Evolutionary conservation across 2,329 filamentous ascomycete species (phyloP), one percentile per base, ranked within the genome.

Genomic region (Pseudogymnoascus sp.): DNA sequence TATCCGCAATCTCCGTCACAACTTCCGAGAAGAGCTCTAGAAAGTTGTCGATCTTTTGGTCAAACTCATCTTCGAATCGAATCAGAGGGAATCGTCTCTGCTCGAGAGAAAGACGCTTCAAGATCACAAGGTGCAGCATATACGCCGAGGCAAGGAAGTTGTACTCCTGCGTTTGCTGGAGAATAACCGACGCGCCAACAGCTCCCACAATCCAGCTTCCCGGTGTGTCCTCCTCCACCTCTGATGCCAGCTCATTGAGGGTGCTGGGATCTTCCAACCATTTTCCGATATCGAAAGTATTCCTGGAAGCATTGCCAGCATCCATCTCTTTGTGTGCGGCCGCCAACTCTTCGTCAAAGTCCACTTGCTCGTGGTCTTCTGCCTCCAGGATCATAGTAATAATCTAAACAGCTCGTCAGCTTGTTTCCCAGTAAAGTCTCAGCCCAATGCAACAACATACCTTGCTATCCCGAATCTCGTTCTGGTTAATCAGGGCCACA

Each of bases 401-500:
- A 63, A 81, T 75, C 70, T 78, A 70, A 1, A 14, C n/a, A 1
- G 8, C 5, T 35, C 11, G 11, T 56, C 28, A 56, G 50, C 28
- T 33, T 56, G n/a, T 56, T 31, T 31, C 14, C 10, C n/a, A 21
- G 10, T 33, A 14, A 12, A 16, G 5, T 11, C 47, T 33, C n/a
- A 5, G 10, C 25, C 25, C 6, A 40, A n/a, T 11, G 12, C 10
- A 6, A 25, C 11, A 42, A 62, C 68, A 40, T 67, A 84, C 83
- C 73, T 88, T 89, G 1, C 84, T 87, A 69, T 88, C 87, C 59
- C 77, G 75, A 68, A 84, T 88, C 61, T 86, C 81, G 10, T 89
- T 71, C 35, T 79, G 81, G 64, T 90, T 86, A 47, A 90, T 77
- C 23, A 90, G 74, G 1, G 84, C 85, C 5, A 87, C 77, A 68